Conservation (phyloP, 257 asterid genomes). For the Solanum etuberosum region DNA sequence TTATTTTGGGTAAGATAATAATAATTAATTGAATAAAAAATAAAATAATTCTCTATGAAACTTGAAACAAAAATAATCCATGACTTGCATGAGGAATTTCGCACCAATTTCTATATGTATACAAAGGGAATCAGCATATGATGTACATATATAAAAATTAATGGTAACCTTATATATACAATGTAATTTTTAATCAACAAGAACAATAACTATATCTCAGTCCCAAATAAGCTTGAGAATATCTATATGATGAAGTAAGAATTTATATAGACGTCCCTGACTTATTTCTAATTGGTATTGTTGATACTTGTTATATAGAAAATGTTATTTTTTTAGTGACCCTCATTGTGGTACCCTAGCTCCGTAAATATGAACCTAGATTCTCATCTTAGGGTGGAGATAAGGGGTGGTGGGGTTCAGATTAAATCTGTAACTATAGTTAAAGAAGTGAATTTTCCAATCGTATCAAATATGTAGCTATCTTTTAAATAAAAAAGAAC, state of each 20-base stretch:
- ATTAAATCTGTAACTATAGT: neutral
- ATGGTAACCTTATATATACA: neutral
- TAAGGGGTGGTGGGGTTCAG: neutral
- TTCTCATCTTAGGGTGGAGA: neutral
- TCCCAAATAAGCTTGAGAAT: neutral
- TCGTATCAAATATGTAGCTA: neutral
- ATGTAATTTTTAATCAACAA: neutral
- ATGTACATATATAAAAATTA: neutral
- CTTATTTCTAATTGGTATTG: neutral
- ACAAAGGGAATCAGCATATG: neutral
- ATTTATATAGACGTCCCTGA: neutral
- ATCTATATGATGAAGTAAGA: neutral
- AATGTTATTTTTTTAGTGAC: too few species aligned
- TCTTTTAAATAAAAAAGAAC: neutral
- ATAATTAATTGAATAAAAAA: too few species aligned
- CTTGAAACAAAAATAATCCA: neutral
- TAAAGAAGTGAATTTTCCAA: neutral
- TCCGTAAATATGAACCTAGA: too few species aligned
- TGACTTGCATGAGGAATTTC: neutral
- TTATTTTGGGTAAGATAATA: too few species aligned
- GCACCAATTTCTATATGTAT: neutral
- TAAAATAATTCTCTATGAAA: neutral
- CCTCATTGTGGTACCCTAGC: too few species aligned
- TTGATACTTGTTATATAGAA: too few species aligned
- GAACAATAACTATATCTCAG: neutral